phyloP scores from a whole-genome alignment of 805 yeast genomes.

The Ogataea philodendri region DNA sequence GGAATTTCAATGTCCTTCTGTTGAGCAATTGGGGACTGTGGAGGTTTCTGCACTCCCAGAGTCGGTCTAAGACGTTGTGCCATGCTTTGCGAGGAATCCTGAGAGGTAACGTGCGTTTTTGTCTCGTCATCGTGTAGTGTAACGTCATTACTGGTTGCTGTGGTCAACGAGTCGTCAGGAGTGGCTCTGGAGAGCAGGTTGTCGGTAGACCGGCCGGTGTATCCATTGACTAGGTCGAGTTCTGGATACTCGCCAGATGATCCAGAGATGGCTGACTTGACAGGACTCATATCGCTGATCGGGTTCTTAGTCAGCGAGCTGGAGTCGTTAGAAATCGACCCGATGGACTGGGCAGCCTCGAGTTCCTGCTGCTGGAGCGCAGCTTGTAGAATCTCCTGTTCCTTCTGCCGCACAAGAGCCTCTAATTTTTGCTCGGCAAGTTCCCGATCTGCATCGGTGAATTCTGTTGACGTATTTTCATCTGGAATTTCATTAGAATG shows the following conservation, averaged over 20 bases:
- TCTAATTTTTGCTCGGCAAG: slow-evolving; percentile 30
- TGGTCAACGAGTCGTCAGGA: slow-evolving; percentile 14
- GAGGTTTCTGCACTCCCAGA: slow-evolving; percentile 22
- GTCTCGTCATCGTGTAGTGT: slow-evolving; percentile 9
- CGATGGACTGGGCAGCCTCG: slow-evolving; percentile 13
- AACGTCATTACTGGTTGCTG: slow-evolving; percentile 10
- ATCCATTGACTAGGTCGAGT: slow-evolving; percentile 13
- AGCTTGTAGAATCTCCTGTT: slow-evolving; percentile 29
- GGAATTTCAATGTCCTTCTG: slow-evolving; percentile 29
- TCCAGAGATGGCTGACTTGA: slow-evolving; percentile 4
- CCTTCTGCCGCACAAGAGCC: slow-evolving; percentile 26
- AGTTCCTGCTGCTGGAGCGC: slow-evolving; percentile 22
- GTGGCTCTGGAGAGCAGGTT: slow-evolving; percentile 1
- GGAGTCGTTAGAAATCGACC: slow-evolving; percentile 20
- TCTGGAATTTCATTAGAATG: slow-evolving; percentile 9
- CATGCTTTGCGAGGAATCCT: slow-evolving; percentile 32
- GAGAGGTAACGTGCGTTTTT: slow-evolving; percentile 10
- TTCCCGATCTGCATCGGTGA: slow-evolving; percentile 26
- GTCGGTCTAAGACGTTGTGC: slow-evolving; percentile 49
- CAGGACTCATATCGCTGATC: background rate
- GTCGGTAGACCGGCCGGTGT: slow-evolving; percentile 9
- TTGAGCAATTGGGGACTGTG: too few species aligned
- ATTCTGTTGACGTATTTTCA: slow-evolving; percentile 18
- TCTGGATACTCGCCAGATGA: slow-evolving; percentile 16
- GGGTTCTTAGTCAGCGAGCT: slow-evolving; percentile 9